phyloP scores from a whole-genome alignment of 371 early-diverging fungal species.

The Enteropsectra breve region DNA sequence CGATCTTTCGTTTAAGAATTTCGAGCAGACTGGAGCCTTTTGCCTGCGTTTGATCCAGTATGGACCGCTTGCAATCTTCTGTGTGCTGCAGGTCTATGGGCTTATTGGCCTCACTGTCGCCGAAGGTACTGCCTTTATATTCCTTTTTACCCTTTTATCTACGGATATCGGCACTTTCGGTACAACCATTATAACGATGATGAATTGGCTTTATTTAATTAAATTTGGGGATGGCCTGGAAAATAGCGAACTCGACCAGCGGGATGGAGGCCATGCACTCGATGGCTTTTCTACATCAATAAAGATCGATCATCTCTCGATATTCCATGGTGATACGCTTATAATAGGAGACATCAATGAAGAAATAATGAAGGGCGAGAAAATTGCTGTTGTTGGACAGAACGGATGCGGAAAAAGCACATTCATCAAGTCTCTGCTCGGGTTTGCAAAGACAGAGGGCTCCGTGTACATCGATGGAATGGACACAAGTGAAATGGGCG shows the following conservation, averaged over 20 bases:
- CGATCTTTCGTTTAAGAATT: constrained; percentile 3
- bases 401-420: constrained; percentile 59
- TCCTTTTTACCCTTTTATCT: neutral
- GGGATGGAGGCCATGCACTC: neutral
- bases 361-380: constrained; percentile 51
- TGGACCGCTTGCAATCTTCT: constrained; percentile 20
- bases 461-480: constrained; percentile 53
- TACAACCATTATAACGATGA: neutral
- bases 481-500: constrained; percentile 64
- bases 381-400: constrained; percentile 53
- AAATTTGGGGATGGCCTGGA: constrained; percentile 1
- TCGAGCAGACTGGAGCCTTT: constrained; percentile 11
- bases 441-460: constrained; percentile 46
- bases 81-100: neutral
- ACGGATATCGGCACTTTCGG: constrained; percentile 5
- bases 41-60: no score
- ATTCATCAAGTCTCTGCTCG: constrained; percentile 49
- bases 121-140: neutral
- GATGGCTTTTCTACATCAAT: constrained; percentile 23
- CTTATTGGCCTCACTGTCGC: neutral
- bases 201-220: constrained; percentile 7
- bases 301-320: constrained; percentile 9
- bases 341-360: constrained; percentile 43
- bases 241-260: neutral
- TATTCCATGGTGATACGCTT: constrained; percentile 14